These are phyloP conservation scores for Lasiosphaeria ovina DNA, from an alignment of 495 filamentous ascomycete species.

Conservation along the genomic window DNA sequence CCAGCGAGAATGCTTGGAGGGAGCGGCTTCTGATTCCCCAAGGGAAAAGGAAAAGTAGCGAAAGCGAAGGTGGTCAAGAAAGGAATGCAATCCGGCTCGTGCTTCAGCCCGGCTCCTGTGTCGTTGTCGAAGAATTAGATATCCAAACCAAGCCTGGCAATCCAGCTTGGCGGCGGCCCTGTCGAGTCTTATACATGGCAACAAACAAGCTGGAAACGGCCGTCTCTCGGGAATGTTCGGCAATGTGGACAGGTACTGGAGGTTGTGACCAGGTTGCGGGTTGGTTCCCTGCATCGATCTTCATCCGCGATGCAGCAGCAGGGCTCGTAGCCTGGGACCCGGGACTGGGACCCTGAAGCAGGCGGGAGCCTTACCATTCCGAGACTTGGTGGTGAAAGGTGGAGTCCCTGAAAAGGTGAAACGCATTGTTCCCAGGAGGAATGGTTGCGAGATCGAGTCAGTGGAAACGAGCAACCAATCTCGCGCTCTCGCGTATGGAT, in stretches of 20 bases:
- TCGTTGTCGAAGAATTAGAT: not conserved
- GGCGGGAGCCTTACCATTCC: not conserved
- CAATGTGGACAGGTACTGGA: not conserved
- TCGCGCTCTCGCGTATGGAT: no score
- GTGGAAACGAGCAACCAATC: constrained; percentile 10
- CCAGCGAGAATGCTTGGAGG: no score
- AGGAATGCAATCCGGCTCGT: not conserved
- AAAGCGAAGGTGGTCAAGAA: no score
- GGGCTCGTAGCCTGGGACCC: no score
- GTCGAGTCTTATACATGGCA: constrained; percentile 16
- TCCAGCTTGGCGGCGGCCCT: not conserved
- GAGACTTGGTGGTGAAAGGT: constrained; percentile 8
- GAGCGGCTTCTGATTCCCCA: no score
- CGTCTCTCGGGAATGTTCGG: constrained; percentile 18
- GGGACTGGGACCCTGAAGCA: constrained; percentile 12
- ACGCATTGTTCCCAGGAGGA: constrained; percentile 2
- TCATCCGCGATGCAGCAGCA: constrained; percentile 1
- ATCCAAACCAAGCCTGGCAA: not conserved
- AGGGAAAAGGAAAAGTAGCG: no score
- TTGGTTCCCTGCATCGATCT: constrained; percentile 16
- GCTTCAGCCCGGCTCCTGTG: not conserved
- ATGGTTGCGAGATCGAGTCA: constrained; percentile 1
- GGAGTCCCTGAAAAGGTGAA: constrained; percentile 16
- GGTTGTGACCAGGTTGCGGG: not conserved
- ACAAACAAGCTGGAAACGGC: not conserved